Evolutionary conservation across 2,329 filamentous ascomycete species (phyloP).

Genomic region (Colletotrichum scovillei): DNA sequence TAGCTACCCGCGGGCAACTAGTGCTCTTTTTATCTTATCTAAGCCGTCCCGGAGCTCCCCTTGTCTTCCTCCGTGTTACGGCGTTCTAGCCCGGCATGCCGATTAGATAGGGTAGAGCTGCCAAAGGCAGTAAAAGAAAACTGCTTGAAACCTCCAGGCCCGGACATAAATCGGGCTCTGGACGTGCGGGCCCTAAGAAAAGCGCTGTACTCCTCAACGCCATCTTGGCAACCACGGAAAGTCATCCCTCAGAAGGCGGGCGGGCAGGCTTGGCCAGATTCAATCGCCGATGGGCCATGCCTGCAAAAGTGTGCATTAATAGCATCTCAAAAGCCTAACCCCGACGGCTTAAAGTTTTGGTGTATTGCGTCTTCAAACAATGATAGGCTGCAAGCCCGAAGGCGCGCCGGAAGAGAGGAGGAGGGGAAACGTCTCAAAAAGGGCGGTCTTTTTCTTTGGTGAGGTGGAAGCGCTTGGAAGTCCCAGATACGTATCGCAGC

Average conservation of each 20-base stretch:
- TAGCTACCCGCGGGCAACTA: background rate
- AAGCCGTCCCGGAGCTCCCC: background rate
- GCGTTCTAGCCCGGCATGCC: background rate
- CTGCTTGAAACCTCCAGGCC: background rate
- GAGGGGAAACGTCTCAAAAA: background rate
- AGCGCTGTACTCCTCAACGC: background rate
- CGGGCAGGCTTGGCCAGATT: slow-evolving; percentile 11
- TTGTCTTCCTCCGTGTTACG: background rate
- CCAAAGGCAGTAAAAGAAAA: slow-evolving; percentile 10
- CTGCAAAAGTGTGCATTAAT: background rate
- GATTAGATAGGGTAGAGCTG: slow-evolving; percentile 33
- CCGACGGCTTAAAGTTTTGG: slow-evolving; percentile 30
- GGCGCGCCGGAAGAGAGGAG: background rate
- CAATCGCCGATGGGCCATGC: slow-evolving; percentile 31
- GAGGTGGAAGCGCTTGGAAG: background rate
- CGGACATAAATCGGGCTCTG: slow-evolving; percentile 35
- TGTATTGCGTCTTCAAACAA: background rate
- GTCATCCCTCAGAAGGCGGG: slow-evolving; percentile 3
- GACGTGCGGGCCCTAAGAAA: background rate
- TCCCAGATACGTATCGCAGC: background rate
- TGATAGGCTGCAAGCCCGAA: background rate
- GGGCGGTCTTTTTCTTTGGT: background rate
- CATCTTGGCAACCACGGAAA: slow-evolving; percentile 27
- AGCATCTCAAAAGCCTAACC: slow-evolving; percentile 27
- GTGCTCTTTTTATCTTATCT: background rate